Evolutionary conservation across 371 early-diverging fungal species (phyloP).

Genomic region (Catenaria anguillulae): DNA sequence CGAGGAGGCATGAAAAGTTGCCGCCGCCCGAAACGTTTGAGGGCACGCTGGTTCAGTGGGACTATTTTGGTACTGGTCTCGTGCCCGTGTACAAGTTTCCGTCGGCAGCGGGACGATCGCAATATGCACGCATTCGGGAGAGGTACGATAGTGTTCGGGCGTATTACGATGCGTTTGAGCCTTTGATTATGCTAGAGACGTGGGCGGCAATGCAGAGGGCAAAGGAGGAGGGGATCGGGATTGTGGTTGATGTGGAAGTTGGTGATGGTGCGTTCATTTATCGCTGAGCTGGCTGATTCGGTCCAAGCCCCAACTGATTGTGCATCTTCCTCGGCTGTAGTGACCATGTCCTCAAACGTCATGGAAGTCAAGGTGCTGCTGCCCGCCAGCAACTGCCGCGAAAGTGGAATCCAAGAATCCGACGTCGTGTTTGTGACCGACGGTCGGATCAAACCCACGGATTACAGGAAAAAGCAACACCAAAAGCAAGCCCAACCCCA

Average conservation of each 20-base stretch:
- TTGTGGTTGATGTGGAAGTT: slow-evolving; percentile 27
- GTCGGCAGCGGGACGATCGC: not conserved
- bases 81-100: not conserved
- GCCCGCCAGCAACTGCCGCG: not conserved
- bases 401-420: not conserved
- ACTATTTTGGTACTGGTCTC: not conserved
- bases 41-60: not conserved
- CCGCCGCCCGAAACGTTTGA: not conserved
- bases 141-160: slow-evolving; percentile 14
- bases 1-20: too few species aligned
- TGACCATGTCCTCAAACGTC: slow-evolving; percentile 51
- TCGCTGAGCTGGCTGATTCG: too few species aligned
- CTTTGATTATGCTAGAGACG: slow-evolving; percentile 63
- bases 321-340: too few species aligned
- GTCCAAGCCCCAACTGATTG: too few species aligned
- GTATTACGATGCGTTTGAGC: slow-evolving; percentile 59
- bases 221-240: slow-evolving; percentile 39
- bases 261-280: slow-evolving; percentile 28
- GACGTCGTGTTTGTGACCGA: not conserved
- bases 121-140: not conserved
- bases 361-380: slow-evolving; percentile 46
- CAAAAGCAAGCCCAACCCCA: too few species aligned
- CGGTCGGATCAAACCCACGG: too few species aligned
- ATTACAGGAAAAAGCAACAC: too few species aligned
- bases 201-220: slow-evolving; percentile 66